phyloP scores from a whole-genome alignment of 2,329 filamentous ascomycete genomes.

The Alternaria burnsii region DNA sequence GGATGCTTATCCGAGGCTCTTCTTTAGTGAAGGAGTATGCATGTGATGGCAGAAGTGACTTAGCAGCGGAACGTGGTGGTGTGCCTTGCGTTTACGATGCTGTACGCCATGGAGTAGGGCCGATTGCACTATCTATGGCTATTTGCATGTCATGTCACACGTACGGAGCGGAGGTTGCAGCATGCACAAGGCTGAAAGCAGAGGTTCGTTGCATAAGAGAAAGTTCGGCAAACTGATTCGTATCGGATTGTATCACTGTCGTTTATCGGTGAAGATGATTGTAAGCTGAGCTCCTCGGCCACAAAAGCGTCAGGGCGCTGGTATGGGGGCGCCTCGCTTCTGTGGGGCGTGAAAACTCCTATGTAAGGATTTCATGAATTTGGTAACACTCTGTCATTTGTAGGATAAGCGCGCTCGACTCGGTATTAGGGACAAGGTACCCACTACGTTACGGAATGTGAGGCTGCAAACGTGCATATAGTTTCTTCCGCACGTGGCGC shows the following conservation, averaged over 20 bases:
- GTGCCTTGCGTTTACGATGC: slow-evolving; percentile 20
- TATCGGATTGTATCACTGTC: slow-evolving; percentile 30
- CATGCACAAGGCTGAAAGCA: slow-evolving; percentile 17
- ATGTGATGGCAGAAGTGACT: not conserved
- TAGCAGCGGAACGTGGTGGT: slow-evolving; percentile 5
- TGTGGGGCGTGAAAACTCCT: slow-evolving; percentile 6
- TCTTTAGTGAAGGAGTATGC: not conserved
- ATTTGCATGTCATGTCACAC: not conserved
- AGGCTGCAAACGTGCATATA: slow-evolving; percentile 9
- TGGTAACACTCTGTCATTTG: slow-evolving; percentile 18
- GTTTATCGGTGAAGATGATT: slow-evolving; percentile 24
- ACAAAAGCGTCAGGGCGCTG: not conserved
- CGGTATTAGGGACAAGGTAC: slow-evolving; percentile 10
- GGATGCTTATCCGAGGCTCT: slow-evolving; percentile 1
- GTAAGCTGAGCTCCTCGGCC: slow-evolving; percentile 17
- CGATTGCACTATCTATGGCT: slow-evolving; percentile 12
- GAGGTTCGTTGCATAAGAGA: slow-evolving; percentile 2
- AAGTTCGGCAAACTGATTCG: slow-evolving; percentile 14
- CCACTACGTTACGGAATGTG: slow-evolving; percentile 12
- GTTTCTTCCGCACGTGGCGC: slow-evolving; percentile 21
- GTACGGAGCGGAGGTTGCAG: slow-evolving; percentile 10
- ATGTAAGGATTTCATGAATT: slow-evolving; percentile 1
- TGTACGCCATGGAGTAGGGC: slow-evolving; percentile 20
- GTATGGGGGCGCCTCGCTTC: slow-evolving; percentile 6
- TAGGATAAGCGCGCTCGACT: slow-evolving; percentile 23